Conservation (phyloP, 2,329 filamentous ascomycete species). For the Clarireedia homoeocarpa region DNA sequence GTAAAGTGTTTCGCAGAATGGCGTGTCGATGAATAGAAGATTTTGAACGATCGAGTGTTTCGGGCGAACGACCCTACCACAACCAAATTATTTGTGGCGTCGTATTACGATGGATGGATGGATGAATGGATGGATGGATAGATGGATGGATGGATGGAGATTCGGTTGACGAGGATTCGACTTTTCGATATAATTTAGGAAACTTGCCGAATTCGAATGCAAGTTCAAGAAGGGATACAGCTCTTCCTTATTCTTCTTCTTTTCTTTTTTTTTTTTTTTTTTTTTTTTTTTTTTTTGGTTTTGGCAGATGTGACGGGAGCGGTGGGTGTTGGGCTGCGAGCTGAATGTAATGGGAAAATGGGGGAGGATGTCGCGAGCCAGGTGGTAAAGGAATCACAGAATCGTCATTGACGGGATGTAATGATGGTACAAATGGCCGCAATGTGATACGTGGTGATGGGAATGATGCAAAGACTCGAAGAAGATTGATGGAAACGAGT, state of each 20-base stretch:
- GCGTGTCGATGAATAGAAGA: not conserved
- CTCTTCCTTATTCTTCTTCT: not conserved
- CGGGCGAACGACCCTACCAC: slow-evolving; percentile 10
- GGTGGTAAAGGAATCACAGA: slow-evolving; percentile 9
- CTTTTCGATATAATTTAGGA: not conserved
- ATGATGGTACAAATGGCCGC: slow-evolving; percentile 17
- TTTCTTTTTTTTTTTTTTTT: not conserved
- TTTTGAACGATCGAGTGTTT: slow-evolving; percentile 14
- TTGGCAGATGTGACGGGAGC: not conserved
- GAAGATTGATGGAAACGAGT: not conserved
- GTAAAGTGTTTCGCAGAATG: slow-evolving; percentile 22
- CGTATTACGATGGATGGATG: not conserved
- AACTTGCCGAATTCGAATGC: not conserved
- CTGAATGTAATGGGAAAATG: not conserved
- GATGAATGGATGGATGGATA: not conserved
- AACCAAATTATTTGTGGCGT: not conserved
- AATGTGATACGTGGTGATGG: slow-evolving; percentile 8
- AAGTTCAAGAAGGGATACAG: not conserved
- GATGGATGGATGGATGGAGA: not conserved
- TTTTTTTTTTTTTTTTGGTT: not conserved
- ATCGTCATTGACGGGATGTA: slow-evolving; percentile 10
- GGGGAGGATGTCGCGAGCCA: not conserved
- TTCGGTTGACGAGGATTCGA: not conserved
- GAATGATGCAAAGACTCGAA: not conserved
- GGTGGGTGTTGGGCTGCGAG: not conserved